A percentile compares a stretch with the other conserved stretches of the same genome.
Conservation (phyloP, 768 basidiomycete species). For the Rhodocollybia butyracea region DNA sequence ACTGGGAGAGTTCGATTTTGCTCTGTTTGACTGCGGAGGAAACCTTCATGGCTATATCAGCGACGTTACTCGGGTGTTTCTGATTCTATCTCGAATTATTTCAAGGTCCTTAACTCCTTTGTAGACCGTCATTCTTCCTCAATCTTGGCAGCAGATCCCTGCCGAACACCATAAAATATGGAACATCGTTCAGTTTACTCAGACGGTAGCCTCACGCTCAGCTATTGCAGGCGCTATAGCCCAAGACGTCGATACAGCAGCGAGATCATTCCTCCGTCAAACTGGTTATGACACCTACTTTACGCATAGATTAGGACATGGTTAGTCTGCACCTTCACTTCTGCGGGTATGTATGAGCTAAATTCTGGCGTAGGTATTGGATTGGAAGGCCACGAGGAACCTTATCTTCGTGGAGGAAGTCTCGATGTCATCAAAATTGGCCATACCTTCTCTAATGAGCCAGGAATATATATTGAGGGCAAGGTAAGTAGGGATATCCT, state of each 20-base stretch:
- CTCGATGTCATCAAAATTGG: constrained; percentile 54
- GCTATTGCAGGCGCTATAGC: constrained; percentile 49
- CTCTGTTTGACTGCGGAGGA: constrained; percentile 74
- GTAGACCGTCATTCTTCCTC: constrained; percentile 64
- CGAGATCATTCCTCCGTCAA: constrained; percentile 45
- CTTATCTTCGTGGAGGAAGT: constrained; percentile 75
- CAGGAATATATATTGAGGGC: constrained; percentile 70
- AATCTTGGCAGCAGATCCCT: constrained; percentile 55
- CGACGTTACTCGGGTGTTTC: constrained; percentile 69
- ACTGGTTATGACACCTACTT: constrained; percentile 56
- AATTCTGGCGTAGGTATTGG: constrained; percentile 62
- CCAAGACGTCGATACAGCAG: constrained; percentile 57
- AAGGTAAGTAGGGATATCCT: constrained; percentile 36
- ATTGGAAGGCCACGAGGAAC: constrained; percentile 77
- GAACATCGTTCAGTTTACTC: constrained; percentile 63
- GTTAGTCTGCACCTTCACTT: constrained; percentile 32
- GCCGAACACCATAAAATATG: constrained; percentile 53
- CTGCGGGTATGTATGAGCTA: not conserved
- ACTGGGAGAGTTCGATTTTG: constrained; percentile 56
- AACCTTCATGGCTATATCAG: constrained; percentile 71
- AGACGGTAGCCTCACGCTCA: constrained; percentile 46
- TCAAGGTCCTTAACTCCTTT: not conserved
- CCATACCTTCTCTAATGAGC: constrained; percentile 82
- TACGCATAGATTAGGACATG: constrained; percentile 81
- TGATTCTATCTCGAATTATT: not conserved